phyloP scores from a whole-genome alignment of 805 yeast genomes.

The Metschnikowia continentalis region DNA sequence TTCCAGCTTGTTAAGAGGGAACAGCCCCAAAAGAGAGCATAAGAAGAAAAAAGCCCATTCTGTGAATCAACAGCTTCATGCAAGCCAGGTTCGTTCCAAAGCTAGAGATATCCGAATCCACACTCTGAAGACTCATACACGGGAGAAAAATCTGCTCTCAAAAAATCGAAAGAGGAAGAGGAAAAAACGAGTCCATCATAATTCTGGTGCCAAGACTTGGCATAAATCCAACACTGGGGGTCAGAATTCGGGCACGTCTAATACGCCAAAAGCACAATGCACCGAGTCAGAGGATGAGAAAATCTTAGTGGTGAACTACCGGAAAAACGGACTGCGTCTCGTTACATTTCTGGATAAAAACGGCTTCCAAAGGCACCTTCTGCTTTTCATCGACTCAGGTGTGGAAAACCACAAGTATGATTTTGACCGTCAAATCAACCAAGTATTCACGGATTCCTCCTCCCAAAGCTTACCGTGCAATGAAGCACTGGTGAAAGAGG shows the following conservation, averaged over 20 bases:
- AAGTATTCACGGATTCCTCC: not conserved
- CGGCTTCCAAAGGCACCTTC: not conserved
- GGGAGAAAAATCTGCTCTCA: not conserved
- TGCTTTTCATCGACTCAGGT: not conserved
- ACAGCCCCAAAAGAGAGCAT: not conserved
- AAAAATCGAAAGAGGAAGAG: not conserved
- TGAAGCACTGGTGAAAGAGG: not conserved
- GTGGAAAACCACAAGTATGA: not conserved
- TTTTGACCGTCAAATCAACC: not conserved
- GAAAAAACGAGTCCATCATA: not conserved
- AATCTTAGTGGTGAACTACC: conserved; percentile 1
- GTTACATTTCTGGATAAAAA: not conserved
- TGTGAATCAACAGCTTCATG: not conserved
- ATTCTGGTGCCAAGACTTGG: not conserved
- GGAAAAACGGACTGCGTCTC: conserved; percentile 3
- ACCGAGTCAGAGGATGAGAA: not conserved
- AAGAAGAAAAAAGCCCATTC: not conserved
- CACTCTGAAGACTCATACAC: not conserved
- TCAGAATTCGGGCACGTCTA: not conserved
- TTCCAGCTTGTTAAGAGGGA: not conserved
- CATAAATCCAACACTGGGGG: not conserved
- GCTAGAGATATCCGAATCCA: not conserved
- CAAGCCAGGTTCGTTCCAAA: not conserved
- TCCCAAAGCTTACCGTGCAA: not conserved
- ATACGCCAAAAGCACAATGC: not conserved